A percentile compares a stretch with the other conserved stretches of the same genome.
Evolutionary conservation across 306 rosid genomes (phyloP).

Genomic region (Pachyrhizus erosus): DNA sequence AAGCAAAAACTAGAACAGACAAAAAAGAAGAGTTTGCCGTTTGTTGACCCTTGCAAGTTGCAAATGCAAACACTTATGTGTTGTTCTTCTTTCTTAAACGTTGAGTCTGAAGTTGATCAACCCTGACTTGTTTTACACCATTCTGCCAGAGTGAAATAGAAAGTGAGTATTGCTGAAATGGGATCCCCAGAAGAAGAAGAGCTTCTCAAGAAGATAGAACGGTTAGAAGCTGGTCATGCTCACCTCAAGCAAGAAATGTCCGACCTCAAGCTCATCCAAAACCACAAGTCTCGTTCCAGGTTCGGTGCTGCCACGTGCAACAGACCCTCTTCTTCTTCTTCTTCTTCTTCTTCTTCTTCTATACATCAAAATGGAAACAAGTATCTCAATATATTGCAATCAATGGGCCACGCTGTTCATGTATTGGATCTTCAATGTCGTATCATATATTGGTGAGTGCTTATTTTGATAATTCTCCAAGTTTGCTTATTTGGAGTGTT

Average conservation of each 20-base stretch:
- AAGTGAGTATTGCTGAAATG: slow-evolving; percentile 43
- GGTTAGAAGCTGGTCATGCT: slow-evolving; percentile 81
- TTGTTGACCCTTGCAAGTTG: background rate
- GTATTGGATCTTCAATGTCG: slow-evolving; percentile 77
- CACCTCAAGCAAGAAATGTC: slow-evolving; percentile 84
- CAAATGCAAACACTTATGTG: background rate
- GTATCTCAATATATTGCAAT: slow-evolving; percentile 90
- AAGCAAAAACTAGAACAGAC: background rate
- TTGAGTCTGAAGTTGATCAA: background rate
- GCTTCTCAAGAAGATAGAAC: slow-evolving; percentile 82
- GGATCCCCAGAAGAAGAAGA: slow-evolving; percentile 64
- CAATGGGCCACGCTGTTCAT: slow-evolving; percentile 94
- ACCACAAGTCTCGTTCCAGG: slow-evolving; percentile 77
- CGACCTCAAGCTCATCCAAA: slow-evolving; percentile 60
- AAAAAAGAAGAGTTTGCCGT: background rate
- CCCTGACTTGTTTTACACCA: no score
- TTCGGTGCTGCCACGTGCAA: slow-evolving; percentile 53
- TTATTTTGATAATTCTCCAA: background rate
- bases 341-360: slow-evolving; percentile 66
- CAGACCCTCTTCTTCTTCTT: slow-evolving; percentile 67
- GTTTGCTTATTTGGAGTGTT: slow-evolving; percentile 35
- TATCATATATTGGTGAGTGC: slow-evolving; percentile 74
- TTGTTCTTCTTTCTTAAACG: slow-evolving; percentile 2
- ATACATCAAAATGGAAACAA: slow-evolving; percentile 53
- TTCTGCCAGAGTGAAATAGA: background rate